phyloP scores from a whole-genome alignment of 1,139 yeast species.

The Kluyveromyces sp. region DNA sequence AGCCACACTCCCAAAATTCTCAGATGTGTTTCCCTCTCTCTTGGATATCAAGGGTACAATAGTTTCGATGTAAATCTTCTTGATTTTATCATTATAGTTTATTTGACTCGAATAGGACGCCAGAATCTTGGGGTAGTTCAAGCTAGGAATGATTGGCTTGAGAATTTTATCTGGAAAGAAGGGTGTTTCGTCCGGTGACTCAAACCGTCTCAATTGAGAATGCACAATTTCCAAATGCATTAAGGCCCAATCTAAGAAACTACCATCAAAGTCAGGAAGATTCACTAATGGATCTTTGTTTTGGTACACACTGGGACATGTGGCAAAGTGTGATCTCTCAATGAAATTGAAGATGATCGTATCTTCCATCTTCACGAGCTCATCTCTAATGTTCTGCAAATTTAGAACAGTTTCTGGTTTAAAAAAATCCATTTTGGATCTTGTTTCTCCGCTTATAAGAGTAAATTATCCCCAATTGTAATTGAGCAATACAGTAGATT shows the following conservation, averaged over 20 bases:
- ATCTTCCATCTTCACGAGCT: slow-evolving; percentile 90
- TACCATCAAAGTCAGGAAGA: slow-evolving; percentile 66
- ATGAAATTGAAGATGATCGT: slow-evolving; percentile 87
- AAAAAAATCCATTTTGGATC: slow-evolving; percentile 63
- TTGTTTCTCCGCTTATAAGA: not conserved
- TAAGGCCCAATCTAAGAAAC: slow-evolving; percentile 82
- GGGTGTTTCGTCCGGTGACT: slow-evolving; percentile 94
- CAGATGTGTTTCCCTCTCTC: slow-evolving; percentile 65
- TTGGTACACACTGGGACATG: slow-evolving; percentile 69
- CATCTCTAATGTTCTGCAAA: slow-evolving; percentile 72
- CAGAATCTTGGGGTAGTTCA: slow-evolving; percentile 70
- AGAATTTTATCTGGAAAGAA: slow-evolving; percentile 67
- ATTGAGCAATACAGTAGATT: no score
- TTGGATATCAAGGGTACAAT: slow-evolving; percentile 72
- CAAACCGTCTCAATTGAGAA: slow-evolving; percentile 80
- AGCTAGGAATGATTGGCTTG: slow-evolving; percentile 66
- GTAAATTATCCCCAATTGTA: no score
- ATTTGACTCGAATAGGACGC: slow-evolving; percentile 69
- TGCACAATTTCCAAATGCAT: slow-evolving; percentile 71
- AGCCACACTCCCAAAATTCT: slow-evolving; percentile 83
- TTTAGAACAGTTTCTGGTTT: slow-evolving; percentile 78
- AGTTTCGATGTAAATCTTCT: slow-evolving; percentile 54
- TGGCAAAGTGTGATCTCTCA: slow-evolving; percentile 83
- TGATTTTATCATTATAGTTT: slow-evolving; percentile 66
- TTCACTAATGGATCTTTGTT: slow-evolving; percentile 39